Evolutionary conservation across 2,329 filamentous ascomycete species (phyloP).

Genomic region (Exophiala alcalophila): DNA sequence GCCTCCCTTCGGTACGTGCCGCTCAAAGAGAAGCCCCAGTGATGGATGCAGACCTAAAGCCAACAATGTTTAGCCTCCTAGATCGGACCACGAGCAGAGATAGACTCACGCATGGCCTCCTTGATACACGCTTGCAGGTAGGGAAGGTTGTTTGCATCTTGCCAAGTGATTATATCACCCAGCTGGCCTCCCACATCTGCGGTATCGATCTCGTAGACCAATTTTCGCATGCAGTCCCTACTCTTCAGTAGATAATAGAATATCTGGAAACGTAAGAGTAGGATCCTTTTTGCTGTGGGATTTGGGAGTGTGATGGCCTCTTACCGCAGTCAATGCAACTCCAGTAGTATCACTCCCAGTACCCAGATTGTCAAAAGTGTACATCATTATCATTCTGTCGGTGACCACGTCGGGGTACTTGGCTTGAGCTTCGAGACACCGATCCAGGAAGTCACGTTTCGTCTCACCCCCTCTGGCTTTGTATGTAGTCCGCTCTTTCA

Average conservation of each 20-base stretch:
- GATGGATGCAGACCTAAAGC: slow-evolving; percentile 26
- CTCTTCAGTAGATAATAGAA: slow-evolving; percentile 49
- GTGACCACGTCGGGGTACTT: slow-evolving; percentile 20
- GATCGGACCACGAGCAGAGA: no score
- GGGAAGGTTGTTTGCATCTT: slow-evolving; percentile 17
- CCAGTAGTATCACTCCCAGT: slow-evolving; percentile 27
- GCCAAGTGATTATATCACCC: slow-evolving; percentile 18
- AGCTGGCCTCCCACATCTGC: slow-evolving; percentile 16
- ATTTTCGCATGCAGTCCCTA: slow-evolving; percentile 11
- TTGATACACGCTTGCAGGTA: slow-evolving; percentile 27
- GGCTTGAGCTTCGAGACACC: slow-evolving; percentile 19
- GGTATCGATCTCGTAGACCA: slow-evolving; percentile 21
- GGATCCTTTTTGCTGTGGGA: not conserved
- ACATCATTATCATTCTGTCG: slow-evolving; percentile 17
- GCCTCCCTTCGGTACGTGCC: slow-evolving; percentile 29
- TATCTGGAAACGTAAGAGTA: slow-evolving; percentile 5
- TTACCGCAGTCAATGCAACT: slow-evolving; percentile 20
- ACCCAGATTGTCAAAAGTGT: slow-evolving; percentile 20
- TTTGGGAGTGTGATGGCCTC: not conserved
- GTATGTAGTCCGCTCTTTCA: slow-evolving; percentile 58
- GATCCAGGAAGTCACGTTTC: slow-evolving; percentile 18
- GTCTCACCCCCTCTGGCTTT: slow-evolving; percentile 1
- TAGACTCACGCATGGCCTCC: slow-evolving; percentile 24
- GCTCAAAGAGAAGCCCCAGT: slow-evolving; percentile 32
- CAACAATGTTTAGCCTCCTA: slow-evolving; percentile 4